Conservation (phyloP, 768 basidiomycete genomes). For the Galerina sulciceps region DNA sequence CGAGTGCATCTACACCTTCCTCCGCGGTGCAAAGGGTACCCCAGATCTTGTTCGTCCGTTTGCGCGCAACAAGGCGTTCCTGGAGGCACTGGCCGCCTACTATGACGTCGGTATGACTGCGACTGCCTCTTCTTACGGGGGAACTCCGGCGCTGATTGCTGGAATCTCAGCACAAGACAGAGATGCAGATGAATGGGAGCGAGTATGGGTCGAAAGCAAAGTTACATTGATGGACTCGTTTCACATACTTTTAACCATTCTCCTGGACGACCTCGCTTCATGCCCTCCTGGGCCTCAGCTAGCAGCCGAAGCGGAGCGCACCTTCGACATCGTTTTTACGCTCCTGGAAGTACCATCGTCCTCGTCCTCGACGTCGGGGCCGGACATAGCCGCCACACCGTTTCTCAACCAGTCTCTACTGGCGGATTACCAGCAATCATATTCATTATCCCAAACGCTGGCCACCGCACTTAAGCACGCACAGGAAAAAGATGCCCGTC, state of each 20-base stretch:
- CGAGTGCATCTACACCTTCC: constrained; percentile 57
- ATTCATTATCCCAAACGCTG: constrained; percentile 59
- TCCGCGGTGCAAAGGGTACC: constrained; percentile 50
- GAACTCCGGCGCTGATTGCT: constrained; percentile 38
- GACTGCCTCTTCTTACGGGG: constrained; percentile 66
- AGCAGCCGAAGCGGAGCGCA: constrained; percentile 51
- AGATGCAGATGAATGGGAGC: constrained; percentile 67
- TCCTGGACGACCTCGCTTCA: constrained; percentile 52
- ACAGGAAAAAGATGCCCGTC: constrained; percentile 57
- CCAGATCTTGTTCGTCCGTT: constrained; percentile 55
- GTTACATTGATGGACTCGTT: constrained; percentile 72
- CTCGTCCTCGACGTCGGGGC: constrained; percentile 26
- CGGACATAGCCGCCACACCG: constrained; percentile 38
- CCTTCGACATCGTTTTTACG: constrained; percentile 62
- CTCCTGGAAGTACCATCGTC: constrained; percentile 53
- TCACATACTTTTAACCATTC: constrained; percentile 56
- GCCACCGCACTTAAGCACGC: constrained; percentile 45
- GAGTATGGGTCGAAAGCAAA: constrained; percentile 74
- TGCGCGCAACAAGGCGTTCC: constrained; percentile 52
- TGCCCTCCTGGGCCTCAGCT: constrained; percentile 44
- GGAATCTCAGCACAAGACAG: constrained; percentile 26
- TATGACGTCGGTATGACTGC: constrained; percentile 63
- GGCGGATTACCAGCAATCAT: constrained; percentile 73
- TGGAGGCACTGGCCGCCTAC: constrained; percentile 57
- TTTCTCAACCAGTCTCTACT: constrained; percentile 74